These are phyloP conservation scores for Crithidia bombi DNA, from an alignment of 208 protist genomes.

Conservation along the genomic window DNA sequence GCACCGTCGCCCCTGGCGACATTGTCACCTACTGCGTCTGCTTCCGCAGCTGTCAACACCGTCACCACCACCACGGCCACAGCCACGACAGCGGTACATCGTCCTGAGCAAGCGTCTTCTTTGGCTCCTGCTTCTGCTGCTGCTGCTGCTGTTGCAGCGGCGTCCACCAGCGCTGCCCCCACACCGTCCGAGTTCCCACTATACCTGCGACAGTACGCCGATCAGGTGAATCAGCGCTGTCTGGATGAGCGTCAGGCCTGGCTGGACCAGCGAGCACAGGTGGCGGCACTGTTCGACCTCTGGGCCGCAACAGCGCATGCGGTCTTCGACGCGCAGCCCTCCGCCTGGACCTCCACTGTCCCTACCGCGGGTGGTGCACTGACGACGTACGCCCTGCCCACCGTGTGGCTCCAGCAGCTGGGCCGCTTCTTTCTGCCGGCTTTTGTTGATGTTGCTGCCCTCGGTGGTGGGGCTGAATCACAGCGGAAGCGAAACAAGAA, in stretches of 20 bases:
- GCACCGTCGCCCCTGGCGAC: not conserved
- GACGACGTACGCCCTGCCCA: conserved; percentile 59
- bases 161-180: conserved; percentile 19
- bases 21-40: conserved; percentile 4
- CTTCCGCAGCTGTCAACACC: conserved; percentile 24
- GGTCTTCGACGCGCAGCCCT: conserved; percentile 28
- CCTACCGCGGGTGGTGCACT: not conserved
- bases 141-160: not conserved
- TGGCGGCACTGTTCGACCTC: conserved; percentile 20
- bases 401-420: conserved; percentile 61
- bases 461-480: conserved; percentile 37
- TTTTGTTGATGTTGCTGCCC: conserved; percentile 39
- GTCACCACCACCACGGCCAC: not conserved
- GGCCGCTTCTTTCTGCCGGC: conserved; percentile 67
- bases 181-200: conserved; percentile 43
- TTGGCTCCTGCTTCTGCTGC: not conserved
- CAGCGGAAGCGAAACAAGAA: conserved; percentile 38
- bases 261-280: conserved; percentile 24
- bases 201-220: conserved; percentile 48
- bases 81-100: not conserved
- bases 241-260: conserved; percentile 31
- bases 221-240: conserved; percentile 39
- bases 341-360: conserved; percentile 9
- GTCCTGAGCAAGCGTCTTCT: not conserved
- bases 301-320: conserved; percentile 42